Evolutionary conservation across 306 rosid species (phyloP), one percentile per base, ranked within the genome.

Genomic region (Vachellia collinsii): DNA sequence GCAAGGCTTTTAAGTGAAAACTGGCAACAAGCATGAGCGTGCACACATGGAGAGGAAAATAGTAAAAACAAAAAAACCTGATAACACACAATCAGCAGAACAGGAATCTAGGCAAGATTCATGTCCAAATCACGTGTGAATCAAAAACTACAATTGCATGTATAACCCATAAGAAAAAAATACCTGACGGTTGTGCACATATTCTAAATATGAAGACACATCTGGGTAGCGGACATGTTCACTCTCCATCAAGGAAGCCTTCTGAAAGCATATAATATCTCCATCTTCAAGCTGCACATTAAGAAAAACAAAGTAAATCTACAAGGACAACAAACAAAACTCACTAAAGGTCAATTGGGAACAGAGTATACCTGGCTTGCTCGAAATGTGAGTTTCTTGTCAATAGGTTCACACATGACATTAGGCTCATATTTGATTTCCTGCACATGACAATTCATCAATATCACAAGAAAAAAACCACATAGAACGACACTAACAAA

Each of bases 381-480:
- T 74, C 93, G 91, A 77, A 94, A 94, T 69, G 92, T 86, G 83
- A 80, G 44, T 81, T 87, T 90, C 92, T 91, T 94, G 86, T 94
- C 98, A 41, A 94, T 90, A 61, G 91, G 92, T 80, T 94, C 98
- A 54, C 98, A 94, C 98, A 94, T 92, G 81, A 94, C 92, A 85
- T 82, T 83, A 34, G 98, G 98, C 75, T 94, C 97, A 83, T 89
- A 94, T 87, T 94, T 94, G 64, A 94, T 94, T 88, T 94, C 98
- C 98, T 94, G 88, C 50, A 86, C 47, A 59, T 29, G n/a, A 47
- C 38, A 75, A 73, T 64, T 76, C 72, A 61, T 20, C 22, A 59
- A 59, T 44, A 7, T 25, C 12, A 23, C 20, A 51, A 4, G 54
- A 80, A 74, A 41, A 43, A 71, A 65, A 47, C 25, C 38, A 17